Conservation (phyloP, 768 basidiomycete species). For the Xerocomellus intermedius region DNA sequence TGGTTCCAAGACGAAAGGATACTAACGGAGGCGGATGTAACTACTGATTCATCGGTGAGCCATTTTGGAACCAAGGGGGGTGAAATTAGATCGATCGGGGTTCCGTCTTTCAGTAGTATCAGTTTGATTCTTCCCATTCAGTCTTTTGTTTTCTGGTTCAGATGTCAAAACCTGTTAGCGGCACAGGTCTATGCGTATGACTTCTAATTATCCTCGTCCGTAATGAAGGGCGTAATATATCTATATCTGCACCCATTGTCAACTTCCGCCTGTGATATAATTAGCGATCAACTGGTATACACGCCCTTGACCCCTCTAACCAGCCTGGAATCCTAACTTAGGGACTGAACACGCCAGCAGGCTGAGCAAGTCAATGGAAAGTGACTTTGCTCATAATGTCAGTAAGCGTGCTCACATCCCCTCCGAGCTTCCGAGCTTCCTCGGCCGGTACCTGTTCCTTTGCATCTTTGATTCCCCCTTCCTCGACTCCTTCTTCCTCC, state of each 20-base stretch:
- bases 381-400: slow-evolving; percentile 65
- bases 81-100: too few relatives aligned
- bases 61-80: too few relatives aligned
- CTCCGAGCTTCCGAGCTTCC: slow-evolving; percentile 30
- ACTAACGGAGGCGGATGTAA: too few relatives aligned
- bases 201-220: not conserved
- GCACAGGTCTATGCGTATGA: not conserved
- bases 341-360: not conserved
- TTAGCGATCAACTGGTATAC: slow-evolving; percentile 27
- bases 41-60: too few relatives aligned
- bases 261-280: slow-evolving; percentile 4
- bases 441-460: slow-evolving; percentile 23
- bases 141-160: not conserved
- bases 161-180: not conserved
- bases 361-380: slow-evolving; percentile 34
- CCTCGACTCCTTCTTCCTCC: slow-evolving; percentile 30
- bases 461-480: slow-evolving; percentile 26
- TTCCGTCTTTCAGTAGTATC: too few relatives aligned
- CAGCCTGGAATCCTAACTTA: not conserved
- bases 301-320: slow-evolving; percentile 1
- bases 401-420: slow-evolving; percentile 55
- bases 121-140: too few relatives aligned
- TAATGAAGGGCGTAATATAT: slow-evolving; percentile 1
- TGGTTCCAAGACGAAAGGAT: too few relatives aligned
- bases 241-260: not conserved